Percentiles rank a stretch among this genome's conserved stretches.
Evolutionary conservation across 176 grass and related monocot genomes (phyloP).

Genomic region (Chloris gayana): DNA sequence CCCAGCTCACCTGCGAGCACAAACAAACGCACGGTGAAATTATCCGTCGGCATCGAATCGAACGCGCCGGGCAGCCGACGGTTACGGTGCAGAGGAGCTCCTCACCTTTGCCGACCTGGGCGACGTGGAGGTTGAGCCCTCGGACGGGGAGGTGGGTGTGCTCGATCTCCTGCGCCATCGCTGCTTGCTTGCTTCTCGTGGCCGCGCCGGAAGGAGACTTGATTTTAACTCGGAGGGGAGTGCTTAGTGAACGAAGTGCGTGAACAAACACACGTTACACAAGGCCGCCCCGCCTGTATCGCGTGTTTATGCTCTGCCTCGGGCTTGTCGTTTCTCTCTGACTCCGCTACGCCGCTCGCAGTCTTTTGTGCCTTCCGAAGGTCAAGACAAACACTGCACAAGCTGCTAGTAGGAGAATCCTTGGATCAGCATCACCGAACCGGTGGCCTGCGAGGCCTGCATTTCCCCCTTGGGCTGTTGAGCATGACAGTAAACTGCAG

Average conservation of each 20-base stretch:
- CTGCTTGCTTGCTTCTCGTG: not conserved
- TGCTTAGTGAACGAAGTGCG: not conserved
- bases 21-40: not conserved
- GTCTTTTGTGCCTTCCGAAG: not conserved
- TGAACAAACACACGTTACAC: not conserved
- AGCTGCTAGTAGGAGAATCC: not conserved
- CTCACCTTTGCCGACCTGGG: constrained; percentile 47
- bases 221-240: not conserved
- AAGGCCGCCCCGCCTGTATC: not conserved
- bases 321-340: not conserved
- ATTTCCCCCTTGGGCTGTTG: not conserved
- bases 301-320: not conserved
- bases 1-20: constrained; percentile 37
- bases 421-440: no score
- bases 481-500: not conserved
- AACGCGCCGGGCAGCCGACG: not conserved
- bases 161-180: constrained; percentile 48
- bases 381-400: not conserved
- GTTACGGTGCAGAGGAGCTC: no score
- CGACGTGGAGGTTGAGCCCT: constrained; percentile 57
- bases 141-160: constrained; percentile 42
- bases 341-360: not conserved
- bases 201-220: not conserved
- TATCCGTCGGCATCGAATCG: not conserved
- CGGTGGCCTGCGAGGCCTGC: no score